A percentile compares a stretch with the other conserved stretches of the same genome.
Evolutionary conservation across 441 rosid species (phyloP).

Genomic region (Aleurites moluccanus): DNA sequence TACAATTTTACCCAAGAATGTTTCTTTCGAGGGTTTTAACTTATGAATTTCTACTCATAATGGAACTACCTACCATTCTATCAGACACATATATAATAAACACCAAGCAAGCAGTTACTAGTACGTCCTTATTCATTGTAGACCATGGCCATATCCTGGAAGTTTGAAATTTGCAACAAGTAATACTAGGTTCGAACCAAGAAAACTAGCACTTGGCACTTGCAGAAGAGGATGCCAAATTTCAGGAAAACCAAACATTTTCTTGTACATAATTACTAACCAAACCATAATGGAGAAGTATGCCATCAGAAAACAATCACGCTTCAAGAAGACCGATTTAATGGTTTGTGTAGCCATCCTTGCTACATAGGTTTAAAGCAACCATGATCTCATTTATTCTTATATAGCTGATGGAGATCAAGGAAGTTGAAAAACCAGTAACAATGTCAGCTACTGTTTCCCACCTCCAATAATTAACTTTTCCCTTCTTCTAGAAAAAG

Average conservation of each 20-base stretch:
- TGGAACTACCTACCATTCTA: not conserved
- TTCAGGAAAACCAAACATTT: conserved; percentile 44
- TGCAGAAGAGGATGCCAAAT: conserved; percentile 12
- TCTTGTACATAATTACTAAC: conserved; percentile 54
- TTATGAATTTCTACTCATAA: not conserved
- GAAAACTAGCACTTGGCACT: conserved; percentile 16
- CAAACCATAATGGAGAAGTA: conserved; percentile 61
- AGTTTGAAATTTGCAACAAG: not conserved
- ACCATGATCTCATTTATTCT: conserved; percentile 41
- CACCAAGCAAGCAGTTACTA: not conserved
- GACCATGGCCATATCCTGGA: not conserved
- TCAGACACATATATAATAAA: not conserved
- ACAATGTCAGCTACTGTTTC: conserved; percentile 53
- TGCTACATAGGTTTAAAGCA: conserved; percentile 28
- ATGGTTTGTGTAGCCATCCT: conserved; percentile 19
- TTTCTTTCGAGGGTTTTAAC: not conserved
- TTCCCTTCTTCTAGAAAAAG: conserved; percentile 33
- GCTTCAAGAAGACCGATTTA: conserved; percentile 36
- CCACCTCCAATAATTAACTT: conserved; percentile 46
- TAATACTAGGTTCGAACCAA: not conserved
- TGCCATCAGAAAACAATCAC: conserved; percentile 54
- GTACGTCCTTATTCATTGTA: not conserved
- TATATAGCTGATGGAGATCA: conserved; percentile 46
- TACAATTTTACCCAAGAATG: not conserved
- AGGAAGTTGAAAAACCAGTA: conserved; percentile 58